Evolutionary conservation across 805 yeast genomes (phyloP), one percentile per base, ranked within the genome.

Genomic region (Candida caryicola): DNA sequence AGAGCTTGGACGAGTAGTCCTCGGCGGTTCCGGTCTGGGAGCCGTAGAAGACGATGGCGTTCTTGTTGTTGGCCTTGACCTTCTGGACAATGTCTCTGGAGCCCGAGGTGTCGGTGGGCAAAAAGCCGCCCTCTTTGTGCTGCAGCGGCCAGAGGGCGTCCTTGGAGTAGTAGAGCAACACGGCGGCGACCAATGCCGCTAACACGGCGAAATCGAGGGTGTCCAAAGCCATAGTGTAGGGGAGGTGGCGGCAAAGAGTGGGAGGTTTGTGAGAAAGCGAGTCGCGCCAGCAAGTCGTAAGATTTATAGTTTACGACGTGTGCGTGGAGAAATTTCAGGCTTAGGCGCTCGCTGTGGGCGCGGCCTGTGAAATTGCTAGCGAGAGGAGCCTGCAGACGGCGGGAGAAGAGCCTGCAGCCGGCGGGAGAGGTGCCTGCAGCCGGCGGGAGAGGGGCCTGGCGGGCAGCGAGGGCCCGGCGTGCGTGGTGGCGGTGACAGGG

Each of bases 11-110:
- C 14, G 97, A 95, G 54, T 89, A 91, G 57, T 93, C 99, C 66
- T 93, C 99, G 31, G 98, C 96, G 13, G 99, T 93, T 47, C 99
- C 99, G 4, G 99, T 93, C 66, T 93, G 99, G 10, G 98, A 90
- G 13, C 96, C 98, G 59, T 76, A 93, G 44, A 93, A 75, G 3
- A 93, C 82, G 31, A 89, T 68, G 26, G 85, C 83, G 47, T 84
- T 82, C 64, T 91, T 90, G 44, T 76, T 73, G 52, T 81, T 80
- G 27, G 68, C 66, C 35, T 68, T 66, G 49, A 91, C 59, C 2
- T 76, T 77, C 40, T 76, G 77, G 7, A 74, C 68, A 31, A 85
- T 62, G 57, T 81, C 81, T 54, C 88, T 69, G 12, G 79, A 69
- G 2, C 62, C 53, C 33, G 61, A 55, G 23, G 64, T 64, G 3